Base-by-base conservation (phyloP, 164 flowering plant genomes). In the Berberis thunbergii region DNA sequence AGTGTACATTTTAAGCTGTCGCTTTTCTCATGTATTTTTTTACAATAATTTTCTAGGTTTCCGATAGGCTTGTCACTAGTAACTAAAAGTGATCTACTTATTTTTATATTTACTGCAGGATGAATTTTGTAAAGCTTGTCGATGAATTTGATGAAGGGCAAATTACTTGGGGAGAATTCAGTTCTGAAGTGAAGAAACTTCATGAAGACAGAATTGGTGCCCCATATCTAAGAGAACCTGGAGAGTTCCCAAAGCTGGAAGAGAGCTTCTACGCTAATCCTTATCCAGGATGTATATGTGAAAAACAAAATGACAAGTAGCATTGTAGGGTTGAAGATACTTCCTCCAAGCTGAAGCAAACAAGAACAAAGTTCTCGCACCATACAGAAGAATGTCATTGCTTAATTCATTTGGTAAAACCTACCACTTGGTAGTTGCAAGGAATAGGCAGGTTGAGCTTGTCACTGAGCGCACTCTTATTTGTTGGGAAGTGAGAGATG, bases 231-330 rank as follows among this genome's bases (percentile, higher is more conserved):
- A 77, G 99, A 64, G 96, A 88, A 76, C 73, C 91, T 11, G 97
- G 99, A 56, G 99, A 95, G 70, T 84, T 89, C 64, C 97, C 99
- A 4, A 95, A 89, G 76, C 73, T 91, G 60, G 99, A 95, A 78
- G 99, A 95, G 71, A 91, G 96, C 64, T 95, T 95, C 71, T 91
- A 86, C 64, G 96, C 97, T 41, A 95, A 95, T 70, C 97, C 99
- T 5, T 77, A 84, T 45, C 99, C 99, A 6, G 99, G 97, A 59
- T 95, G 99, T 67, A 85, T 95, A 44, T 95, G 99, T 62, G 96
- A 88, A 74, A 76, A 45, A 43, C 57, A 43, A 49, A 49, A 57
- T 40, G 13, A 40, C 40, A 42, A 57, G 60, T 41, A 41, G 26
- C 26, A 26, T 26, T 26, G 26, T 26, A 26, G 26, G 26, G 26